Evolutionary conservation across 371 early-diverging fungal species (phyloP), one percentile per base, ranked within the genome.

Genomic region (Parasitella parasitica): DNA sequence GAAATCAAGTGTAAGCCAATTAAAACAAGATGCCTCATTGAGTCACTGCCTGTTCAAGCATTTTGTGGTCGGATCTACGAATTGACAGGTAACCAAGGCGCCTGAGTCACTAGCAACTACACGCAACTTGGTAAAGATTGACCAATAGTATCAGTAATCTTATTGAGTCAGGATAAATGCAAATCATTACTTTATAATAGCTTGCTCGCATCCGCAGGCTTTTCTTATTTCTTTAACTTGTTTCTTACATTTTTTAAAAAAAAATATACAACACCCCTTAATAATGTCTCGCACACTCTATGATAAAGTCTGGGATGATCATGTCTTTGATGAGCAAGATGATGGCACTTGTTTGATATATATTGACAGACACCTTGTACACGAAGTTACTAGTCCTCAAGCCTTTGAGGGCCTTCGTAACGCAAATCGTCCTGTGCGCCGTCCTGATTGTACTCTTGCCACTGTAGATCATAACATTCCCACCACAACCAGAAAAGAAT

Each of bases 401-500:
- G 89, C 89, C 20, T 89, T 87, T 67, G 89, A 87, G 68, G 87
- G 86, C 36, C 81, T 89, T 24, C 78, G 83, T 30, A 81, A 83
- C 56, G 85, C 89, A 3, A 59, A 58, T 32, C 74, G 89, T 26
- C 60, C 63, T 32, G 89, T 89, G 0, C 83, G 89, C 59, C 75
- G 89, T 32, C 77, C 81, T 9, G 89, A 89, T 66, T 81, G 81
- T 60, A 89, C 89, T 8, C 73, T 89, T 4, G 86, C 82, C 20
- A 89, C 89, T 15, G 84, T 89, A n/a, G 89, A 89, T 71, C 89
- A 89, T 77, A 89, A 89, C 67, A 89, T 87, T 54, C 89, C 89
- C 18, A 87, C 85, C 0, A 64, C 80, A 18, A 49, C 79, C 11
- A 73, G 84, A 58, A 80, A 80, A 63, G 73, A 68, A 32, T 87